Base-by-base conservation (phyloP, 129 eudicot species). In the Flaveria brownii region DNA sequence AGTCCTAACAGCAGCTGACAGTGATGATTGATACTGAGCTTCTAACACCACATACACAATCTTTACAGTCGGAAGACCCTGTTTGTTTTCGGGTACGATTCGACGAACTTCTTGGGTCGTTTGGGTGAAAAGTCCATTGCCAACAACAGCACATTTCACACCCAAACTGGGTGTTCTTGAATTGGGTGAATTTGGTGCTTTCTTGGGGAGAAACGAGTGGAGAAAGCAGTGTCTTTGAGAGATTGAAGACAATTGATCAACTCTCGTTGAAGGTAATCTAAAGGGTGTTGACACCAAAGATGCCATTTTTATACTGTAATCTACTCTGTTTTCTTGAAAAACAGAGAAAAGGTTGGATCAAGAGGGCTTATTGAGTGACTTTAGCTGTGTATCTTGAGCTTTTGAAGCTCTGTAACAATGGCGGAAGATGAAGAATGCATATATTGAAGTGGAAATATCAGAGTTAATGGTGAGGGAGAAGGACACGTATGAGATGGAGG, bases 81-180 rank as follows among this genome's bases (percentile, higher is more conserved):
- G 81, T 2, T 77, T 77, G 51, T 87, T 91, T 17, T 87, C 92
- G 0, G 99, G 99, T 20, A 95, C 89, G 36, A 95, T 89, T 6
- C 99, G 65, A 0, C 99, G 82, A 55, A 91, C 99, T 68, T 95
- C 99, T 5, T 82, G 97, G 7, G 92, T 82, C 26, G 96, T 91
- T 73, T 91, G 99, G 51, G 99, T 95, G 88, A 95, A 95, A 16
- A 91, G 84, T 18, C 99, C 99, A 65, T 95, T 95, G 75, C 99
- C 97, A 63, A 77, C 87, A 51, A 88, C 96, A 70, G 84, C 90
- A 78, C 97, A 89, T 71, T 94, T 91, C 80, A 94, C 86, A 52
- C 77, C 89, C 60, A 79, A 80, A 74, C 47, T 77, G 69, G 82
- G 75, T 80, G 96, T 56, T 86, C 77, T 90, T 14, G 87, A 75